phyloP scores from a whole-genome alignment of 2,329 filamentous ascomycete species.

The Penicillium sp. region DNA sequence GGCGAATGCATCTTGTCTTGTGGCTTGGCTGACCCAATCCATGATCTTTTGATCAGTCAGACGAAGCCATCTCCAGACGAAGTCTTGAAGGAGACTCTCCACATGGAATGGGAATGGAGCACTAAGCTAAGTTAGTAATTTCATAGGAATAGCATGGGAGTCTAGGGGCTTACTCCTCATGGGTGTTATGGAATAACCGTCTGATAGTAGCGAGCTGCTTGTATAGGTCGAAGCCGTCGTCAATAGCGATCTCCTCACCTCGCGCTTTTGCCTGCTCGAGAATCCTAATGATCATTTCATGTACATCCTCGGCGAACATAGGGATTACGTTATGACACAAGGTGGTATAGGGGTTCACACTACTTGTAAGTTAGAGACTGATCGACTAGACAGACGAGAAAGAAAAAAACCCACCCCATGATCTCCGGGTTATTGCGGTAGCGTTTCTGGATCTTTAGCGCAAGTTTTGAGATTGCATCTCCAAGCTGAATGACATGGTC shows the following conservation, averaged over 20 bases:
- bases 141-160: neutral
- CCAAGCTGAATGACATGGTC: slow-evolving; percentile 86
- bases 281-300: slow-evolving; percentile 79
- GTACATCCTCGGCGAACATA: slow-evolving; percentile 83
- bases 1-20: slow-evolving; percentile 85
- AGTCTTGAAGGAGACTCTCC: slow-evolving; percentile 80
- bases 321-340: slow-evolving; percentile 83
- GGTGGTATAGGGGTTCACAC: slow-evolving; percentile 64
- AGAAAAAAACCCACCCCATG: slow-evolving; percentile 61
- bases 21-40: slow-evolving; percentile 82
- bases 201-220: slow-evolving; percentile 83
- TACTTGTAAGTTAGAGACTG: slow-evolving; percentile 25
- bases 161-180: slow-evolving; percentile 56
- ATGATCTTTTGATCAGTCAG: slow-evolving; percentile 76
- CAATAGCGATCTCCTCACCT: slow-evolving; percentile 74
- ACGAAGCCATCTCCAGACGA: slow-evolving; percentile 94
- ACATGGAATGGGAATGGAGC: slow-evolving; percentile 79
- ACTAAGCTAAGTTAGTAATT: slow-evolving; percentile 37
- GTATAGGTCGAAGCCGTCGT: slow-evolving; percentile 94
- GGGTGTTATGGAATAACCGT: slow-evolving; percentile 70
- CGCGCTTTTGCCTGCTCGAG: slow-evolving; percentile 69
- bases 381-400: slow-evolving; percentile 45
- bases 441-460: slow-evolving; percentile 86
- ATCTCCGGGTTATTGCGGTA: slow-evolving; percentile 86
- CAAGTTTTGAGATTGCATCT: slow-evolving; percentile 79